These are phyloP conservation scores for Primulina eburnea DNA, from an alignment of 257 asterid species.

Conservation along the genomic window DNA sequence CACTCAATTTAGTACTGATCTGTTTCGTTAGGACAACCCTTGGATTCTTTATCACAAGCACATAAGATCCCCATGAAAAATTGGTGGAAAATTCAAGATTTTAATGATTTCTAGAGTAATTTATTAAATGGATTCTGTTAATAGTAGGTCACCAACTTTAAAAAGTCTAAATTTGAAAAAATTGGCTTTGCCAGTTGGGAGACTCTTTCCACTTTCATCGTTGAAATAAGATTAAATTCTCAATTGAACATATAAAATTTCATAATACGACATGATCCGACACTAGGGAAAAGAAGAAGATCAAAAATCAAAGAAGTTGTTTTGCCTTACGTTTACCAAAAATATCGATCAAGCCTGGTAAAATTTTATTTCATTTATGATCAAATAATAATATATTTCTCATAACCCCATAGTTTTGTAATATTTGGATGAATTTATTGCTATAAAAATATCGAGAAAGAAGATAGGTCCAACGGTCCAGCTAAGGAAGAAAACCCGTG, in stretches of 20 bases:
- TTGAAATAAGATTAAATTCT: neutral
- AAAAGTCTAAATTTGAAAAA: neutral
- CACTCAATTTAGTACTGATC: neutral
- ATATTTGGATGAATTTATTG: neutral
- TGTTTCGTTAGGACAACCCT: neutral
- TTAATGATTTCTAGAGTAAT: neutral
- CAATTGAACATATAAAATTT: neutral
- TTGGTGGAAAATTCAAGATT: neutral
- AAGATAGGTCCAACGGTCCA: slow-evolving; percentile 30
- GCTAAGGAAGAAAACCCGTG: slow-evolving; percentile 60
- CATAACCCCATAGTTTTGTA: neutral
- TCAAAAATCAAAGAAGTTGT: no score
- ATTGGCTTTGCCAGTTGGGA: no score
- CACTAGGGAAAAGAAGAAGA: no score
- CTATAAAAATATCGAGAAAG: neutral
- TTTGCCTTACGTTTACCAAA: no score
- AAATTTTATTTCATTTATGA: no score
- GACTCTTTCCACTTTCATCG: neutral
- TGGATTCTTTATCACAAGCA: neutral
- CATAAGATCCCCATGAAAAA: slow-evolving; percentile 22
- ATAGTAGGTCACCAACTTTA: slow-evolving; percentile 25
- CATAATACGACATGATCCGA: neutral
- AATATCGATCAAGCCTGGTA: neutral
- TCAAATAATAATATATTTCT: neutral
- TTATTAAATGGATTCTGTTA: slow-evolving; percentile 3